Base-by-base conservation (phyloP, 176 grass and related monocot species). In the Leersia perrieri region DNA sequence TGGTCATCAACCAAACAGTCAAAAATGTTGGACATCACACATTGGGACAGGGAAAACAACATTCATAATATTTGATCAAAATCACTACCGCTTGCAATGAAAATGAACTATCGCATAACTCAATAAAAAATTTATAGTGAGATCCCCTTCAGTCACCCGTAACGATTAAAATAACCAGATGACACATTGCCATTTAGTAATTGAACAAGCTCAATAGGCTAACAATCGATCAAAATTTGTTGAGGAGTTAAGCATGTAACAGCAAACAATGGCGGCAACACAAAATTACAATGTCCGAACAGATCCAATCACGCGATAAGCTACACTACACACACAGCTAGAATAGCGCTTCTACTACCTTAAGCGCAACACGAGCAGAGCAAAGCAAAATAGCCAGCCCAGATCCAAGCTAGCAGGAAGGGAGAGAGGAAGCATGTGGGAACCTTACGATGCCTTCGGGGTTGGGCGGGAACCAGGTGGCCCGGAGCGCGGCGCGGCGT, bases 391-490 rank as follows among this genome's bases (percentile, higher is more conserved):
- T 22, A 76, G 4, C 72, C 27, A 77, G 82, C 3, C 72, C 27
- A 77, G 82, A 89, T 80, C 81, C 67, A 82, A 64, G 44, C 49
- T 67, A 65, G 74, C 13, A 76, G 25, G 27, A 83, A 70, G 33
- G 44, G 70, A 33, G 81, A 7, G 22, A 61, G 20, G 22, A 61
- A 88, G 60, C 67, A 72, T 75, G 82, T 74, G 80, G 82, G 82
- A 68, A 98, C 96, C 96, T 93, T 63, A 87, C 79, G 82, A 99
- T 80, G 66, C 84, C 93, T 74, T 99, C 90, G 33, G 96, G 72
- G 63, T 95, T 88, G 71, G 84, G 74, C 2, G 96, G 96, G 84
- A 99, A 99, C 96, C 92, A 99, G 55, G 96, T 95, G 49, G 78
- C 86, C 11, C 96, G 86, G 18, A 99, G 91, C 42, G 88, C 92